Evolutionary conservation across 2,329 filamentous ascomycete species (phyloP), one percentile per base, ranked within the genome.

Genomic region (Fusarium sp.): DNA sequence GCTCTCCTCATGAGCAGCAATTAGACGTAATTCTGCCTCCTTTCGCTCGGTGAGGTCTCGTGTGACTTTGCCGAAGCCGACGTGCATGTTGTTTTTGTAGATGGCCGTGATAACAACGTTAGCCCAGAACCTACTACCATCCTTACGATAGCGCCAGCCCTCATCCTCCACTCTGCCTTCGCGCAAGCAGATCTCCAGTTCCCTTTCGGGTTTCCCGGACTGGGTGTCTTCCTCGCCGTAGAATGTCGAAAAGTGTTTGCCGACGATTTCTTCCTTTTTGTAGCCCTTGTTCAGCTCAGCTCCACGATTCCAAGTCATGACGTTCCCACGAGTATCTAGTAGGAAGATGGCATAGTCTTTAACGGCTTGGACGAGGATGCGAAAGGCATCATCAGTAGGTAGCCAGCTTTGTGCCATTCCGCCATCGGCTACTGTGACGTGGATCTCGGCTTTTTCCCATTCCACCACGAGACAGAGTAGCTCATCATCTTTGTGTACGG

Each of bases 321-420:
- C 27, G 2, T 61, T 61, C 3, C 58, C 58, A 3, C 53, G 43
- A 0, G 58, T 59, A 34, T 61, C 58, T 9, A 61, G 34, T 3
- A 61, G 34, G 27, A 61, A 61, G 22, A 61, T 61, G 5, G 58
- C 58, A 24, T 61, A 61, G 16, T 61, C 58, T 16, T 61, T 61
- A 3, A 61, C 58, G 4, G 58, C 58, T 9, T 61, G 58, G 4
- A 61, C 43, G 2, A 61, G 58, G 25, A 61, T 59, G 4, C 58
- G 22, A 8, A 61, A 61, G 4, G 54, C 54, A 5, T 61, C 58
- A 11, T 61, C 58, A n/a, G 16, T 59, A 10, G 58, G 54, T 3
- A 61, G 20, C 58, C 58, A 61, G 27, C 43, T 59, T 20, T 59
- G 43, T 7, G 15, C 25, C 13, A 59, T 49, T 15, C 29, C 22